Evolutionary conservation across 2,329 filamentous ascomycete species (phyloP), one percentile per base, ranked within the genome.

Genomic region (Penicillium sp.): DNA sequence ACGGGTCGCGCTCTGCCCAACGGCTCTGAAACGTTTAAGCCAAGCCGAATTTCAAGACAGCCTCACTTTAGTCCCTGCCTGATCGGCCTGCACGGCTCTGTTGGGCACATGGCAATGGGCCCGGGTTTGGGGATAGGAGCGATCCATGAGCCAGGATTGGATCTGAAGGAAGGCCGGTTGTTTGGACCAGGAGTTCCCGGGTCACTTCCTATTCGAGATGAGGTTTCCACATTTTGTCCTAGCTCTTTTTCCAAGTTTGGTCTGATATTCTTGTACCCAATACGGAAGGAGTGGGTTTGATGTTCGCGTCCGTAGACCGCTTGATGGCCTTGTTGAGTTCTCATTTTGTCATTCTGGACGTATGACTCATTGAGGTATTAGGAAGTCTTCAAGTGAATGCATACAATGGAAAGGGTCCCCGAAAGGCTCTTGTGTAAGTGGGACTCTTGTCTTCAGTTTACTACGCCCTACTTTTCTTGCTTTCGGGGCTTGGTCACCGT

Each of bases 41-140:
- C 44, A 34, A 28, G 18, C 16, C 12, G 7, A n/a, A 3, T 3
- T 13, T 39, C 21, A 26, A 34, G 48, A 51, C 47, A 60, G 57
- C 57, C 57, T 60, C 57, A 60, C 57, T 60, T 58, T 52, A 24
- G 52, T 45, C 44, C 52, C 47, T 56, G 53, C 56, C 56, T 59
- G 54, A 59, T 57, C 36, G 36, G 36, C 18, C 36, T 21, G 10
- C 10, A 39, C 36, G 36, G 9, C 36, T 39, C 16, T 39, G 16
- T 39, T 21, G 36, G 36, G 36, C 36, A 13, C 36, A 39, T 21
- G 36, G 13, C 13, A 39, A 39, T 39, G 36, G 36, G 36, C 16
- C 36, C 36, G 16, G 18, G 9, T 18, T 16, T 38, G 18, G 15
- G 16, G 9, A 10, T 38, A 12, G 36, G 36, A 38, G 36, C 28